Evolutionary conservation across 2,329 filamentous ascomycete species (phyloP).

Genomic region (Fusarium sp.): DNA sequence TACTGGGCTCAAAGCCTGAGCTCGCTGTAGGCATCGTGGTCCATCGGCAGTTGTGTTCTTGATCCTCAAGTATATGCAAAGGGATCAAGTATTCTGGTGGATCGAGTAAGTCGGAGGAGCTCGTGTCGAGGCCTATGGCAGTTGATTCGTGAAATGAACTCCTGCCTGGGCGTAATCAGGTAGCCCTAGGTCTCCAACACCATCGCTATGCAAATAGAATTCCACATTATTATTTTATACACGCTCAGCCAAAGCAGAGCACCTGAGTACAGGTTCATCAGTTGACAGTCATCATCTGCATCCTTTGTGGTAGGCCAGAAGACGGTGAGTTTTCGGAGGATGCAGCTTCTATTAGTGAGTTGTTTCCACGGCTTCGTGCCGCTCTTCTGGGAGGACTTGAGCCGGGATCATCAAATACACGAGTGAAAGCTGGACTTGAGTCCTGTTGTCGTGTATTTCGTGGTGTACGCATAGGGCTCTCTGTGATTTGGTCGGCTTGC

Average conservation of each 20-base stretch:
- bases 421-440: slow-evolving; percentile 74
- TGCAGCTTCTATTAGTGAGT: slow-evolving; percentile 60
- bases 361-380: slow-evolving; percentile 65
- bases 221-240: slow-evolving; percentile 48
- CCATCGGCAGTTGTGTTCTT: neutral
- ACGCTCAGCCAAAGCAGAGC: slow-evolving; percentile 41
- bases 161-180: slow-evolving; percentile 30
- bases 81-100: slow-evolving; percentile 17
- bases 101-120: slow-evolving; percentile 13
- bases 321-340: slow-evolving; percentile 66
- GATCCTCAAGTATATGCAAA: neutral
- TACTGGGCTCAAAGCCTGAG: slow-evolving; percentile 8
- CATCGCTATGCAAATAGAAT: slow-evolving; percentile 54
- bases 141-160: slow-evolving; percentile 18
- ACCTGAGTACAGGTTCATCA: slow-evolving; percentile 48
- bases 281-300: slow-evolving; percentile 74
- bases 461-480: slow-evolving; percentile 65
- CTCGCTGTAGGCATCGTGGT: slow-evolving; percentile 7
- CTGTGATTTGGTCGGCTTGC: slow-evolving; percentile 66
- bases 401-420: slow-evolving; percentile 72
- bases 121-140: slow-evolving; percentile 12
- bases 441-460: slow-evolving; percentile 59
- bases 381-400: slow-evolving; percentile 64
- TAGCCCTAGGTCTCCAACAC: slow-evolving; percentile 40
- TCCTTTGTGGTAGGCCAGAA: slow-evolving; percentile 61